phyloP scores from a whole-genome alignment of 352 stramenopile genomes.

The Albugo candida region DNA sequence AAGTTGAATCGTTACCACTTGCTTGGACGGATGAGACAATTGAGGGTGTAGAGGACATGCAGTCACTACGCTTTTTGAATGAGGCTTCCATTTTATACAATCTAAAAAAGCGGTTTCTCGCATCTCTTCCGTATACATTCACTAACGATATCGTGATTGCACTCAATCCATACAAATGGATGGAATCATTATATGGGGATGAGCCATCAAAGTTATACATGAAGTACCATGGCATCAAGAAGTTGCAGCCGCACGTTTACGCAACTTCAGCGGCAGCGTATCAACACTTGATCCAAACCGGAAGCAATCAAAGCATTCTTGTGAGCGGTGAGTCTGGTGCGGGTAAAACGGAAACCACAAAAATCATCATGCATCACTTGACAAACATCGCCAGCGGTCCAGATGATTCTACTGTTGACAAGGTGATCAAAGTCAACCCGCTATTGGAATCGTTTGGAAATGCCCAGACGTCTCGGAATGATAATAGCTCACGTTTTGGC shows the following conservation, averaged over 20 bases:
- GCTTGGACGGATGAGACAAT: constrained; percentile 60
- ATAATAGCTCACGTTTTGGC: constrained; percentile 81
- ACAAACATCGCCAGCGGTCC: constrained; percentile 58
- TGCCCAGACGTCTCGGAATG: constrained; percentile 86
- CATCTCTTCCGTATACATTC: constrained; percentile 90
- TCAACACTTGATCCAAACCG: constrained; percentile 56
- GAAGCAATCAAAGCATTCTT: constrained; percentile 75
- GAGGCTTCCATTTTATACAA: constrained; percentile 88
- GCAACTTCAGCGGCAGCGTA: constrained; percentile 70
- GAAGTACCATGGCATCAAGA: constrained; percentile 31
- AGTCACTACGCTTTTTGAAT: constrained; percentile 77
- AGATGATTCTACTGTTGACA: constrained; percentile 76
- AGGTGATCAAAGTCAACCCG: constrained; percentile 83
- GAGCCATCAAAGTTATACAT: constrained; percentile 71
- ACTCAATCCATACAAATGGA: constrained; percentile 95
- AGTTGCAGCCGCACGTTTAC: constrained; percentile 62
- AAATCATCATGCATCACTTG: constrained; percentile 84
- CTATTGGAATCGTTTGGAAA: constrained; percentile 89
- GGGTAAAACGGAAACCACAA: constrained; percentile 95
- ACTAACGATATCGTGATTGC: constrained; percentile 96
- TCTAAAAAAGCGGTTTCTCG: constrained; percentile 78
- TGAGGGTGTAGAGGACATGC: constrained; percentile 73
- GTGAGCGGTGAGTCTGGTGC: constrained; percentile 77
- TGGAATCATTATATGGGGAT: constrained; percentile 81
- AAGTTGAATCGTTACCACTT: constrained; percentile 67